Base-by-base conservation (phyloP, 208 protist species). In the Acanthamoeba lugdunensis region DNA sequence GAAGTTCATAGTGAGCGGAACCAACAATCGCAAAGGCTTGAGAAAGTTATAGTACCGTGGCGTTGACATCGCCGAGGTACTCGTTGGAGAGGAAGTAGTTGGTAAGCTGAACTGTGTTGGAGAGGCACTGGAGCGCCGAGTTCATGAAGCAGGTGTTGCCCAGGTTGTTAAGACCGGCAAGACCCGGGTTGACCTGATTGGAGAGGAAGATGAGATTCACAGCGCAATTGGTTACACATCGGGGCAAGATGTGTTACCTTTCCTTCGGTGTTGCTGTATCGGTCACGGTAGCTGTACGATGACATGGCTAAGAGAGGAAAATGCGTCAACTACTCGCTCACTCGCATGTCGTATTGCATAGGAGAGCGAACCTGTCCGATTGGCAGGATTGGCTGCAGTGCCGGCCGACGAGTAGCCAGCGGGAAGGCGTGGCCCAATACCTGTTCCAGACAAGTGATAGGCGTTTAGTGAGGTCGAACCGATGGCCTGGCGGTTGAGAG, bases 91-190 rank as follows among this genome's bases (percentile, higher is more conserved):
- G 75, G 65, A 94, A 94, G 65, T 95, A 96, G 14, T 95, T 95
- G 0, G 97, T 96, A n/a, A 99, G 97, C 25, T 73, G 87, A 8
- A 92, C 94, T 52, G 94, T 96, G 71, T 97, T 84, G 81, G 97
- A 96, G 61, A 99, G 92, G 94, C 98, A 98, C 96, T 99, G 98
- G 79, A 99, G 85, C 3, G 98, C 97, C 8, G 97, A 97, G 96
- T 99, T 99, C 96, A 99, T 98, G 94, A 99, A 99, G 95, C 98
- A 99, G 21, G 98, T 98, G 94, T 98, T 98, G 81, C 97, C 97
- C 4, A 99, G 94, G 94, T 99, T 99, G 69, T 95, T n/a, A 6
- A 99, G 95, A 1, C 98, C 98, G 21, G 30, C 28, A 45, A 93
- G 30, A 4, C 88, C 88, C 30, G 65, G 82, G 18, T 90, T 63